Base-by-base conservation (phyloP, 208 protist species). In the Acanthamoeba healyi region DNA sequence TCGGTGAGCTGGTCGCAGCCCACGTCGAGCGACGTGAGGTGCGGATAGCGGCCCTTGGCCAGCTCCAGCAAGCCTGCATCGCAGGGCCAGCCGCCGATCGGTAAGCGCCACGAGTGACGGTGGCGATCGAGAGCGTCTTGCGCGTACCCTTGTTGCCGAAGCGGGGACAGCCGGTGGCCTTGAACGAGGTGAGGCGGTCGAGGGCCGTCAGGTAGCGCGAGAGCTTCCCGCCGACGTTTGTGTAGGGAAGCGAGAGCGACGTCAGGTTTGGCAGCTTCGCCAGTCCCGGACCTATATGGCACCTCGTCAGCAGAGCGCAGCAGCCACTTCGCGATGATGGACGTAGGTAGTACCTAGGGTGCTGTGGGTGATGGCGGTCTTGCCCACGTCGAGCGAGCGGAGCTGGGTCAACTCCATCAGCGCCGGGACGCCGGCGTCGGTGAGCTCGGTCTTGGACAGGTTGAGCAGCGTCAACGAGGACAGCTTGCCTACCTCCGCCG, bases 371-470 rank as follows among this genome's bases (percentile, higher is more conserved):
- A 86, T 86, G 32, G 38, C 32, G n/a, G 46, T 91, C 58, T 70
- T 63, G 46, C 84, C 58, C 84, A 91, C 32, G 34, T 91, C 84
- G 9, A 91, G 84, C 26, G 58, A 91, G 1, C 32, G 29, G 19
- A 91, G 84, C 58, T 91, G 56, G 0, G 54, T 42, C 7, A 91
- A 38, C 36, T 63, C 58, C 19, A 91, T n/a, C 26, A 91, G 84
- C 34, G 49, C 22, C 1, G 46, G 54, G 15, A 91, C 14, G 29
- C 67, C 67, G 10, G 42, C 54, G 24, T 91, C 58, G 22, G 84
- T 91, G 56, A 91, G 49, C 5, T 91, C 84, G 15, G 84, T 91
- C 38, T 91, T 91, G 54, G 84, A 91, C 10, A 91, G 84, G 84
- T 91, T 91, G 84, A 91, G 84, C n/a, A 51, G 56, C 58, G 58